Percentiles rank a stretch among this genome's conserved stretches.
These are phyloP conservation scores for Solanum peruvianum DNA, from an alignment of 257 asterid species.

Conservation along the genomic window DNA sequence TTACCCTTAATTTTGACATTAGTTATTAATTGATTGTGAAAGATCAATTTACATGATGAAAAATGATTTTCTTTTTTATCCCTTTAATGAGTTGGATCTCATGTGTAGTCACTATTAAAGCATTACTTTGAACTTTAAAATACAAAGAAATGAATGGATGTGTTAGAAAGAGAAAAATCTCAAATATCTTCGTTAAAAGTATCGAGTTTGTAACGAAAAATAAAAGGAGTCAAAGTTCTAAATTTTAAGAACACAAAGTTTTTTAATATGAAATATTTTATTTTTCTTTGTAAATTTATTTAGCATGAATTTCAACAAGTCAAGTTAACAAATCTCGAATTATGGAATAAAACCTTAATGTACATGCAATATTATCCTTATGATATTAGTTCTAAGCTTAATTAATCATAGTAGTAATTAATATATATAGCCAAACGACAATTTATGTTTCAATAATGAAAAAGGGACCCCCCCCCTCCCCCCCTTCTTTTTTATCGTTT, in stretches of 20 bases:
- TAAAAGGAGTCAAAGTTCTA: no score
- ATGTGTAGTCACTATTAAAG: background rate
- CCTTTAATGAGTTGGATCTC: background rate
- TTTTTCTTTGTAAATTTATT: background rate
- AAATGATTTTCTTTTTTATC: background rate
- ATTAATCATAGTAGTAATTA: background rate
- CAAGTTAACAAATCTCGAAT: background rate
- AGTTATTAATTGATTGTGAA: background rate
- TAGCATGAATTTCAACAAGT: background rate
- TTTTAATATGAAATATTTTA: background rate
- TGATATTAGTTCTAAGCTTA: background rate
- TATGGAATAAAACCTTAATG: background rate
- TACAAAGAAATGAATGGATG: background rate
- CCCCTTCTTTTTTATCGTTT: no score
- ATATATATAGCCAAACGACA: background rate
- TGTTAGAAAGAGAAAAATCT: background rate
- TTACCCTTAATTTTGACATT: background rate
- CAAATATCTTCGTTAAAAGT: background rate
- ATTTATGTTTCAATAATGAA: background rate
- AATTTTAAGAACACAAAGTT: fast-evolving
- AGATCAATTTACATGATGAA: background rate
- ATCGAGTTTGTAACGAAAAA: background rate
- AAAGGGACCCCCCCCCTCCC: no score
- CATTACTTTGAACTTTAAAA: background rate
- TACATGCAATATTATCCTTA: background rate